Evolutionary conservation across 1,284 basidiomycete genomes (phyloP), one percentile per base, ranked within the genome.

Genomic region (Ganoderma multipileum): DNA sequence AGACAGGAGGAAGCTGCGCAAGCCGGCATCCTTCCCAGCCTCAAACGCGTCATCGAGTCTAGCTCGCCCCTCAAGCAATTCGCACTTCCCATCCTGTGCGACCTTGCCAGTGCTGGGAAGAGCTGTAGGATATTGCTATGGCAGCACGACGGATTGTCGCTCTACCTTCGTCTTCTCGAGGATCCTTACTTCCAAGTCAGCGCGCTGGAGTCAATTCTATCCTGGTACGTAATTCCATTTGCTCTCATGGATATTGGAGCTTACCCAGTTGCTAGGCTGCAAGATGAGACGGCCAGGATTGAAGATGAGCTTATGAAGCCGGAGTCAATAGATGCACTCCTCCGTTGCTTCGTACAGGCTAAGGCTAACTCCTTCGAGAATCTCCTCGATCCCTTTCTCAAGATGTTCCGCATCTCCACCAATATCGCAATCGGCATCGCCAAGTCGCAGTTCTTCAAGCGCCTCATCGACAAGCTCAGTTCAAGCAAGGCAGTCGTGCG

Each of bases 111-210:
- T 78, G 95, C 96, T 1, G 95, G 95, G 63, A 98, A 97, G 83
- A 94, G 91, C 64, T 96, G 95, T 76, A 86, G 96, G 41, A 92
- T 91, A 52, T 77, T 96, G 63, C 81, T 98, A 62, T 96, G 95
- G 95, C 94, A 96, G 77, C 91, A 96, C 74, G 90, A 95, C 74
- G 95, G 95, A 39, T 81, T 97, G 57, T 78, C 80, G 61, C 83
- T 98, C 83, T 99, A 98, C 77, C 82, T 98, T 69, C 87, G 89
- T 71, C 85, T 99, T 39, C 83, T 99, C 57, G 89, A 91, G 50
- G 97, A 99, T 77, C 94, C 95, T 0, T 98, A 98, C 82, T 99
- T 98, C 90, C 95, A 97, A 78, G 94, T 97, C 70, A 95, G 92
- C 75, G 95, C 97, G 14, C 81, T 99, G 65, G 97, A 99, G 78